A percentile compares a stretch with the other conserved stretches of the same genome.
phyloP scores from a whole-genome alignment of 179 eudicot species.

The Silene vulgaris region DNA sequence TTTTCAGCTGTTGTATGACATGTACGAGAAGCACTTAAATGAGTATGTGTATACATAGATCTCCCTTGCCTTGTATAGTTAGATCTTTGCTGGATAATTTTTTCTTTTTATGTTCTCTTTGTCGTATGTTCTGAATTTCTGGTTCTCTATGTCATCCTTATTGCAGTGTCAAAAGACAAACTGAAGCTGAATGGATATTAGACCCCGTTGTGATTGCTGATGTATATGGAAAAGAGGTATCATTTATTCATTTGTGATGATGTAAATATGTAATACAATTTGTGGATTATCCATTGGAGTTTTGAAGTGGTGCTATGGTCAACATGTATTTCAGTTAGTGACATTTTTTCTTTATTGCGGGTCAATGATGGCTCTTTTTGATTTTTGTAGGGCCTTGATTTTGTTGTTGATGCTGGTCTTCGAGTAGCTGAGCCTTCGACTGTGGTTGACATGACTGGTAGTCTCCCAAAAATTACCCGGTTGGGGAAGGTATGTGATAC shows the following conservation, averaged over 20 bases:
- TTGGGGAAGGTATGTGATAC: slow-evolving; percentile 63
- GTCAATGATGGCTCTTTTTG: neutral
- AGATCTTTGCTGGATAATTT: neutral
- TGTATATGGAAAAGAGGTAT: slow-evolving; percentile 76
- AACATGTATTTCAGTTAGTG: neutral
- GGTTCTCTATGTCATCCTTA: slow-evolving; percentile 12
- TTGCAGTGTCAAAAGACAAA: slow-evolving; percentile 65
- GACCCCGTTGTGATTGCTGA: slow-evolving; percentile 82
- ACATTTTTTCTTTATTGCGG: neutral
- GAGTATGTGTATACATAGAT: neutral
- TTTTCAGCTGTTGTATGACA: neutral
- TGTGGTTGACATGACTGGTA: slow-evolving; percentile 80
- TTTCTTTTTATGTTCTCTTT: slow-evolving; percentile 1
- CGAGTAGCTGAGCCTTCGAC: slow-evolving; percentile 90
- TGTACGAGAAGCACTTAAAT: neutral
- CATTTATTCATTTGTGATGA: slow-evolving; percentile 14
- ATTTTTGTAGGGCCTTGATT: slow-evolving; percentile 71
- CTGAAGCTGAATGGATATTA: slow-evolving; percentile 71
- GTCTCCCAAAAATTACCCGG: slow-evolving; percentile 54
- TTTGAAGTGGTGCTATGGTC: slow-evolving; percentile 10
- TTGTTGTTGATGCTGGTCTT: slow-evolving; percentile 79
- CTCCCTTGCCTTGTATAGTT: neutral
- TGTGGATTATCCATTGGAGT: neutral
- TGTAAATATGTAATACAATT: neutral
- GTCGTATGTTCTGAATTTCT: slow-evolving; percentile 9